Percentiles rank a stretch among this genome's conserved stretches.
These are phyloP conservation scores for Turnera subulata DNA, from an alignment of 345 rosid genomes.

Conservation along the genomic window DNA sequence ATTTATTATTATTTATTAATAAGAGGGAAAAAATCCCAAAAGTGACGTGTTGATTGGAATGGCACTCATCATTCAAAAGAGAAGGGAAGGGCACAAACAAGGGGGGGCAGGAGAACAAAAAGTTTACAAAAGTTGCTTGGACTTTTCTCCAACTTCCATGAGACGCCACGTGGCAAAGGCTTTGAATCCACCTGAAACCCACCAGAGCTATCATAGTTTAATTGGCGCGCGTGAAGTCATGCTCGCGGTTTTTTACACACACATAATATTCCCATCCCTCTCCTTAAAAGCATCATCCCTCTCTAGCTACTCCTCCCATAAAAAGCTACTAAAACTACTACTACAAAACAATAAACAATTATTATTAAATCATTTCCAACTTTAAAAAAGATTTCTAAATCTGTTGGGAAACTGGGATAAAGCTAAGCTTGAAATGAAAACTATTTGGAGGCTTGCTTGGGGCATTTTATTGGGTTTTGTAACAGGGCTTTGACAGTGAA, in stretches of 20 bases:
- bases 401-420: background rate
- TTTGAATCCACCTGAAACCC: background rate
- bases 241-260: background rate
- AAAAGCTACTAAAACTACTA: conserved; percentile 10
- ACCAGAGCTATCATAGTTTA: conserved; percentile 9
- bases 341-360: background rate
- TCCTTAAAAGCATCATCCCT: conserved; percentile 12
- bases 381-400: background rate
- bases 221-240: conserved; percentile 29
- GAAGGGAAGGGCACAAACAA: background rate
- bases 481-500: conserved; percentile 19
- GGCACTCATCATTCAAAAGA: background rate
- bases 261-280: conserved; percentile 6
- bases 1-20: too few species aligned
- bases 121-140: conserved; percentile 4
- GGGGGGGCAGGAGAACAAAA: background rate
- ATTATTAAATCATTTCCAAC: background rate
- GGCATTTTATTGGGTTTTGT: conserved; percentile 20
- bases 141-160: conserved; percentile 24
- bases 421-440: background rate
- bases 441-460: conserved; percentile 19
- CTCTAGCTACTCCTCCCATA: background rate
- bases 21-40: background rate
- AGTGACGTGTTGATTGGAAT: background rate
- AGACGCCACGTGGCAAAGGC: conserved; percentile 24